Evolutionary conservation across 2,329 filamentous ascomycete genomes (phyloP).

Genomic region (Aureobasidium sp.): DNA sequence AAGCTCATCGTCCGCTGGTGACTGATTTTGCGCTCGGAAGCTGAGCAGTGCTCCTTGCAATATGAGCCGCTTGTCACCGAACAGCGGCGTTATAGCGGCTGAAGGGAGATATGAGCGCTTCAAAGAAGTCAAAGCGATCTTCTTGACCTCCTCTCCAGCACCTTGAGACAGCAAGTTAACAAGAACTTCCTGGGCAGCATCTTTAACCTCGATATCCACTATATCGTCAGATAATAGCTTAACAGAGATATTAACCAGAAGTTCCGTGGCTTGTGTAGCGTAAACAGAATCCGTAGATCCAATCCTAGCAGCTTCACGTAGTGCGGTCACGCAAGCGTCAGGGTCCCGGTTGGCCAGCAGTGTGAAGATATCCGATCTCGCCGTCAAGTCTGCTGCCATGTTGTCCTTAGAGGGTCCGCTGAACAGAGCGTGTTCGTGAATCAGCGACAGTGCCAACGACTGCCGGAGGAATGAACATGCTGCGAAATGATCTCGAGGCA

Average conservation of each 20-base stretch:
- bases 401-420: not conserved
- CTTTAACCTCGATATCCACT: constrained; percentile 17
- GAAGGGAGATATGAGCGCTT: not conserved
- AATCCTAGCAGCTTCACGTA: constrained; percentile 7
- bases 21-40: not conserved
- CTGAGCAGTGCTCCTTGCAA: constrained; percentile 18
- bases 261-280: not conserved
- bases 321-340: constrained; percentile 17
- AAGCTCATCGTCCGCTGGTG: not conserved
- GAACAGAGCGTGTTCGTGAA: constrained; percentile 13
- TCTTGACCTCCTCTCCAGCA: not conserved
- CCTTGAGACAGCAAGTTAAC: constrained; percentile 1
- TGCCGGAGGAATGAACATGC: constrained; percentile 17
- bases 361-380: not conserved
- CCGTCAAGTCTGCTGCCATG: not conserved
- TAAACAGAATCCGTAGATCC: not conserved
- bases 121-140: not conserved
- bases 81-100: not conserved
- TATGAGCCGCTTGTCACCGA: constrained; percentile 8
- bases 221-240: not conserved
- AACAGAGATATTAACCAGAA: not conserved
- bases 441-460: constrained; percentile 7
- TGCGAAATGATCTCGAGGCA: constrained; percentile 14
- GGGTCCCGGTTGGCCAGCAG: constrained; percentile 11
- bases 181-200: constrained; percentile 20